phyloP scores from a whole-genome alignment of 306 rosid species.

The Trifolium subterraneum region DNA sequence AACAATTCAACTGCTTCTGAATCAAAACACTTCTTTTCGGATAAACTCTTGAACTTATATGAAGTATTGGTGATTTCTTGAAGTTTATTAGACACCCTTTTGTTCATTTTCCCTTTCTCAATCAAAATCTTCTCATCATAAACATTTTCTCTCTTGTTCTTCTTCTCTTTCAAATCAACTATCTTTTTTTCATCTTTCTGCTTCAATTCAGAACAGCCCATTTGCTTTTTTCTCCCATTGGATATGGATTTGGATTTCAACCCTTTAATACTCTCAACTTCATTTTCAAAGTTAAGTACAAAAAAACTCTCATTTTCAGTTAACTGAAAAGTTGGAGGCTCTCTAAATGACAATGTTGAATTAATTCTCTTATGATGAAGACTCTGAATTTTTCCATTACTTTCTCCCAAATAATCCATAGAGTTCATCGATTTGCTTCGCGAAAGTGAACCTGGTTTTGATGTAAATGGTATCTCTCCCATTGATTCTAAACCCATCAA shows the following conservation, averaged over 20 bases:
- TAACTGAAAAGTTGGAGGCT: constrained; percentile 58
- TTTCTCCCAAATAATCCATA: constrained; percentile 54
- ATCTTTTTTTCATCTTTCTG: constrained; percentile 44
- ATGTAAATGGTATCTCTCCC: constrained; percentile 43
- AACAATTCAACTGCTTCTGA: constrained; percentile 40
- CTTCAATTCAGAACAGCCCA: constrained; percentile 48
- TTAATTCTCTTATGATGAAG: constrained; percentile 50
- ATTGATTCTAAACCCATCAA: constrained; percentile 83
- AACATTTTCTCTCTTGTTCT: constrained; percentile 40
- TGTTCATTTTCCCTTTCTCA: constrained; percentile 44
- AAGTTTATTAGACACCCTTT: constrained; percentile 40
- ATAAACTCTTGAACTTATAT: constrained; percentile 25
- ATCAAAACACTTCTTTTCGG: constrained; percentile 35
- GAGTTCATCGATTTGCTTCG: constrained; percentile 72
- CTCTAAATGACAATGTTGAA: constrained; percentile 69
- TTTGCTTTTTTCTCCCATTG: constrained; percentile 39
- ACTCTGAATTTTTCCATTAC: constrained; percentile 39
- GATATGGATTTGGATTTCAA: constrained; percentile 8
- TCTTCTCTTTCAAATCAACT: constrained; percentile 44
- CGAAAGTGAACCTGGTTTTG: constrained; percentile 43
- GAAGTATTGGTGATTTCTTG: constrained; percentile 44
- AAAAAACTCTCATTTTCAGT: constrained; percentile 68
- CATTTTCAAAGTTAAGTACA: constrained; percentile 66
- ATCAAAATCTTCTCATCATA: constrained; percentile 40
- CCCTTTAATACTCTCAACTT: constrained; percentile 28